Evolutionary conservation across 116 monocot genomes (phyloP).

Genomic region (Papilionanthe hybrid): DNA sequence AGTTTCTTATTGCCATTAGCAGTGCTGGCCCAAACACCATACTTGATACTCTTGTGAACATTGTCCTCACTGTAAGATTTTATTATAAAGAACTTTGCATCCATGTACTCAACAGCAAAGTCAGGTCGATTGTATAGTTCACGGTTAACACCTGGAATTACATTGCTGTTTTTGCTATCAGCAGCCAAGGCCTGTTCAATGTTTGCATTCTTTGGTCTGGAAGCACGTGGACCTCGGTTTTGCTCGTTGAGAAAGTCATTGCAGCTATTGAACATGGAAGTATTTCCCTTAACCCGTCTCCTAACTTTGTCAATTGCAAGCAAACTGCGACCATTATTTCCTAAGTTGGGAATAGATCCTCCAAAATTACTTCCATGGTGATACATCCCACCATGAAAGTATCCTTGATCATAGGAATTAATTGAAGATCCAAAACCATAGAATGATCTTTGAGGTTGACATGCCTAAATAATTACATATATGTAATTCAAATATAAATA

Average conservation of each 20-base stretch:
- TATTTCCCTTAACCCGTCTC: slow-evolving; percentile 46
- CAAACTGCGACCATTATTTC: slow-evolving; percentile 28
- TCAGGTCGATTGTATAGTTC: slow-evolving; percentile 57
- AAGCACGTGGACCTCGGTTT: slow-evolving; percentile 68
- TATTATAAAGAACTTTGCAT: slow-evolving; percentile 87
- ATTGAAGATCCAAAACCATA: slow-evolving; percentile 50
- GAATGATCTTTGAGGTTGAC: slow-evolving; percentile 38
- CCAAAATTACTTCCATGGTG: slow-evolving; percentile 37
- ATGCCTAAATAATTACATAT: slow-evolving; percentile 24
- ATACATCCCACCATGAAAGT: slow-evolving; percentile 41
- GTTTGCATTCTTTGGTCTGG: slow-evolving; percentile 41
- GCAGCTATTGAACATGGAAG: slow-evolving; percentile 42
- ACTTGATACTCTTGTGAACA: slow-evolving; percentile 98
- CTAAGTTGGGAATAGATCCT: slow-evolving; percentile 28
- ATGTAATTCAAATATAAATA: neutral
- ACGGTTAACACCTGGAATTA: slow-evolving; percentile 14
- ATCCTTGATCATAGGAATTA: slow-evolving; percentile 39
- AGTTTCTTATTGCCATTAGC: slow-evolving; percentile 80
- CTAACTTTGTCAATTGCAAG: slow-evolving; percentile 38
- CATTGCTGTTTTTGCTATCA: slow-evolving; percentile 24
- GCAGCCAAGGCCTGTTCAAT: slow-evolving; percentile 15
- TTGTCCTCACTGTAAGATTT: slow-evolving; percentile 97
- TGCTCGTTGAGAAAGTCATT: slow-evolving; percentile 73
- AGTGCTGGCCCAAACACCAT: slow-evolving; percentile 97
- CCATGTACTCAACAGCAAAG: slow-evolving; percentile 64